Evolutionary conservation across 2,329 filamentous ascomycete species (phyloP).

Genomic region (Trichoderma sp.): DNA sequence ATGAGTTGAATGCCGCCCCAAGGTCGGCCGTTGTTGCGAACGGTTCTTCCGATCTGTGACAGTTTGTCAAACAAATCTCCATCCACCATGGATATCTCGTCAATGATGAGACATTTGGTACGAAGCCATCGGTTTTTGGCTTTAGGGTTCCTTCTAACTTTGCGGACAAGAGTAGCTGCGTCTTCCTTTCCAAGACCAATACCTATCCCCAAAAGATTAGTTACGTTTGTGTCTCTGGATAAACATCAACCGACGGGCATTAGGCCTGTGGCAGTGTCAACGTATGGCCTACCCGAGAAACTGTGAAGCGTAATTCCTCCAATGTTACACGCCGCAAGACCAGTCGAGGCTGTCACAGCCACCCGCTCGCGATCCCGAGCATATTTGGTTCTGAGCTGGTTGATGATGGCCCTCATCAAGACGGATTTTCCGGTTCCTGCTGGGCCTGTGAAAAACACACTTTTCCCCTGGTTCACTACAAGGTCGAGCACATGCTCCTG

Average conservation of each 20-base stretch:
- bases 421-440: constrained; percentile 97
- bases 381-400: constrained; percentile 73
- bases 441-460: constrained; percentile 97
- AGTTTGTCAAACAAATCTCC: constrained; percentile 96
- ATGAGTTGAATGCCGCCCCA: constrained; percentile 96
- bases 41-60: constrained; percentile 76
- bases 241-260: neutral
- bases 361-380: constrained; percentile 75
- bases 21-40: constrained; percentile 86
- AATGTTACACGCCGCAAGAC: constrained; percentile 93
- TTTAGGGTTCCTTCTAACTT: constrained; percentile 85
- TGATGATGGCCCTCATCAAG: constrained; percentile 86
- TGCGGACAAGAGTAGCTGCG: constrained; percentile 75
- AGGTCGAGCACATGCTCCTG: constrained; percentile 80
- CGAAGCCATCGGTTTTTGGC: constrained; percentile 84
- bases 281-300: constrained; percentile 63
- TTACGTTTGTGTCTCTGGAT: neutral
- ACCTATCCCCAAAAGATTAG: constrained; percentile 25
- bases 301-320: constrained; percentile 94
- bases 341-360: constrained; percentile 92
- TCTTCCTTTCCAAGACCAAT: constrained; percentile 94
- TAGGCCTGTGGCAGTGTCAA: neutral
- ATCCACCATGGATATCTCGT: constrained; percentile 98
- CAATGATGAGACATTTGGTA: constrained; percentile 83
- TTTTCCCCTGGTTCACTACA: constrained; percentile 75